These are phyloP conservation scores for Eucalyptus sp. DNA, from an alignment of 345 rosid genomes.

Conservation along the genomic window DNA sequence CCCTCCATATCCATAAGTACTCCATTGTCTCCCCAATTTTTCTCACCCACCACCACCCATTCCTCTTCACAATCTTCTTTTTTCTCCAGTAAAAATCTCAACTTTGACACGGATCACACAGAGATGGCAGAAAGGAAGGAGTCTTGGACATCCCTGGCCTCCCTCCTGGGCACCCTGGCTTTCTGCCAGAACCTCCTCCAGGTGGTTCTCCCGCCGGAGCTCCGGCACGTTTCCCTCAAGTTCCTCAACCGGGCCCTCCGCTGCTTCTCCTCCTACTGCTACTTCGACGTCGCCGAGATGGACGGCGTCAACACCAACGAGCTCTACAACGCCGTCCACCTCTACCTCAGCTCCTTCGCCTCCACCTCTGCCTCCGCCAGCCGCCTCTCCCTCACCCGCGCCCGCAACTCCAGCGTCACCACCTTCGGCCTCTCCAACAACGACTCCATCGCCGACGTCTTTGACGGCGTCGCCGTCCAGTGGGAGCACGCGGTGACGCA, in stretches of 20 bases:
- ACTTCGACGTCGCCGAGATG: constrained; percentile 82
- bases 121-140: constrained; percentile 18
- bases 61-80: neutral
- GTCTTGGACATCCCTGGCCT: neutral
- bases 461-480: constrained; percentile 40
- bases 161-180: neutral
- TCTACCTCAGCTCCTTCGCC: constrained; percentile 63
- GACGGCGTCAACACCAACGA: constrained; percentile 98
- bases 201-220: neutral
- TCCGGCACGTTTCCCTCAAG: neutral
- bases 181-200: neutral
- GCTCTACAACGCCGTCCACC: constrained; percentile 91
- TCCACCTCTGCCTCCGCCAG: constrained; percentile 61
- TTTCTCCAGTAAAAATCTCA: neutral
- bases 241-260: neutral
- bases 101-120: neutral
- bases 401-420: constrained; percentile 34
- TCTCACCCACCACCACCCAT: neutral
- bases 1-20: too few relatives aligned
- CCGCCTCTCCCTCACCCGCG: constrained; percentile 81
- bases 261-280: constrained; percentile 34
- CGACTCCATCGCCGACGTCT: constrained; percentile 63
- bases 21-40: neutral
- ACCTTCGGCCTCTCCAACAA: constrained; percentile 24
- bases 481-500: constrained; percentile 92